Conservation (phyloP, 1,284 basidiomycete species). For the Ceratobasidium sp. region DNA sequence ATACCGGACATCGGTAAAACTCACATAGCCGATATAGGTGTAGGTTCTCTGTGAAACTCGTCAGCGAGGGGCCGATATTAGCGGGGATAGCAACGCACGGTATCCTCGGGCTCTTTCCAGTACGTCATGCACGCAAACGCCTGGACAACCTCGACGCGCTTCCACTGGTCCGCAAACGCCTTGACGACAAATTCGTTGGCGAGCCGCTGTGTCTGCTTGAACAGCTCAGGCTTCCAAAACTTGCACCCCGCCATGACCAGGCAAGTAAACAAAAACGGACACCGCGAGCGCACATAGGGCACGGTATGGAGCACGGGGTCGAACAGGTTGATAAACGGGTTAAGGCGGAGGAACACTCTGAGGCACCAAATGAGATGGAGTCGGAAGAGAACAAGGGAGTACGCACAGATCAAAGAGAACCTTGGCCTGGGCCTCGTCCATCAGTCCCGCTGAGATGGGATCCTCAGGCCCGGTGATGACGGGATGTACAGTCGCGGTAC, state of each 20-base stretch:
- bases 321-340: constrained; percentile 86
- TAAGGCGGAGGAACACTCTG: constrained; percentile 77
- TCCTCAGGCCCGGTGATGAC: constrained; percentile 63
- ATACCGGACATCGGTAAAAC: constrained; percentile 50
- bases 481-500: constrained; percentile 19
- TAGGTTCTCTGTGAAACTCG: constrained; percentile 71
- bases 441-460: constrained; percentile 74
- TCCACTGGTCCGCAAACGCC: constrained; percentile 80
- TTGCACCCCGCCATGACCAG: constrained; percentile 86
- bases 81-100: constrained; percentile 60
- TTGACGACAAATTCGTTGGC: constrained; percentile 75
- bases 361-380: constrained; percentile 2
- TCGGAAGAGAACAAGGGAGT: not conserved
- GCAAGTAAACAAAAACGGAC: constrained; percentile 83
- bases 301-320: constrained; percentile 82
- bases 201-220: constrained; percentile 73
- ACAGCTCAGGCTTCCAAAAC: constrained; percentile 80
- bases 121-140: constrained; percentile 86
- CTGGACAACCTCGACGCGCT: constrained; percentile 84
- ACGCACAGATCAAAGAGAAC: constrained; percentile 69
- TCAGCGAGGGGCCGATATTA: constrained; percentile 1
- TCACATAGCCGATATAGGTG: constrained; percentile 85
- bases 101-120: constrained; percentile 87
- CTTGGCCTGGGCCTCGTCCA: constrained; percentile 74
- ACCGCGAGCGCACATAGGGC: constrained; percentile 76